Base-by-base conservation (phyloP, 2,329 filamentous ascomycete species). In the Penicillium sp. region DNA sequence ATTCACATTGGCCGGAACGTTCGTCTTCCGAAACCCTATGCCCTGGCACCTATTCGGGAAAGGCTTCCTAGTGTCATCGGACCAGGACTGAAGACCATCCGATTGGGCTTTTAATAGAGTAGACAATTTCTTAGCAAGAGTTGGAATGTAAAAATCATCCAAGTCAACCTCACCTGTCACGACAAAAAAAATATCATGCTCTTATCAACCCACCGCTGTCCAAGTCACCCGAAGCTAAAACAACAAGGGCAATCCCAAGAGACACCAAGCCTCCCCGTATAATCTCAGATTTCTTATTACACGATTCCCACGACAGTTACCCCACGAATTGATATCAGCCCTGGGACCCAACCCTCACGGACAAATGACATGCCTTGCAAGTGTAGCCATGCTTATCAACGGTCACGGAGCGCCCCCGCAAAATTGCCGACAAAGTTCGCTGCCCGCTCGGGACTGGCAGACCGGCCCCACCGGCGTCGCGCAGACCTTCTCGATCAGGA, bases 401-500 rank as follows among this genome's bases (percentile, higher is more conserved):
- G 44, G 52, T 45, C 26, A 39, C 16, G 42, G 54, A 29, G 45
- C 52, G 35, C 47, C 57, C 61, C 59, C 61, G 57, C 61, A 62
- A 54, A 35, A 1, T 21, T 26, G 81, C 52, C 44, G 26, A 56
- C 10, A 53, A 52, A 48, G 43, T 55, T 57, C 26, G 13, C 24
- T 46, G 47, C 26, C 50, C 11, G 52, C 24, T 37, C 57, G 49
- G 43, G 43, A 52, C 35, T 54, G 42, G 50, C 37, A 51, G 42
- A 39, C 21, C 11, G 49, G 54, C 53, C 59, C 65, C 65, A 65
- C 61, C 29, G 31, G 37, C 53, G 50, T 69, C 67, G 67, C 67
- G 60, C 47, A 61, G 60, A 68, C 64, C 54, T 69, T 66, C 67
- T 68, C 61, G 29, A 68, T 65, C 46, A 29, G 66, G 67, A 49